Percentiles rank a stretch among this genome's conserved stretches.
Evolutionary conservation across 768 basidiomycete species (phyloP).

Genomic region (Pleurotus cornucopiae): DNA sequence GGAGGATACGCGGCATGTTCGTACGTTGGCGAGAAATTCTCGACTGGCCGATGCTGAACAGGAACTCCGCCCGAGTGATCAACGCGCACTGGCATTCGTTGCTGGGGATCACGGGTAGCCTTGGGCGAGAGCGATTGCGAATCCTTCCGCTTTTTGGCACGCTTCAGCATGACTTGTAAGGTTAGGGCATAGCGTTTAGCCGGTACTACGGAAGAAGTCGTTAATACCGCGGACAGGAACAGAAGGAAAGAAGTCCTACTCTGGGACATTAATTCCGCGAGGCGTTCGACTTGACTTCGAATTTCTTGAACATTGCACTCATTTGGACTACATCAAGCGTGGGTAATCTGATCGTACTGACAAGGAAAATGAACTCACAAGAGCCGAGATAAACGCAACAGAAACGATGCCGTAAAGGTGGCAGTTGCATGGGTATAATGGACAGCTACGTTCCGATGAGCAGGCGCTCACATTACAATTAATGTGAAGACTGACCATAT

Average conservation of each 20-base stretch:
- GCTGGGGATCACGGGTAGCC: slow-evolving; percentile 42
- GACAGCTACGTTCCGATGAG: slow-evolving; percentile 49
- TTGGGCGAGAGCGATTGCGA: slow-evolving; percentile 62
- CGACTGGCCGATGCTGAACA: slow-evolving; percentile 34
- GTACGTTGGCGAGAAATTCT: slow-evolving; percentile 57
- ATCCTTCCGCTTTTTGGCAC: slow-evolving; percentile 57
- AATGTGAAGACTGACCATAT: slow-evolving; percentile 56
- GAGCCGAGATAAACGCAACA: slow-evolving; percentile 79
- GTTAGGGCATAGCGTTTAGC: slow-evolving; percentile 92
- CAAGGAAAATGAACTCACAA: slow-evolving; percentile 52
- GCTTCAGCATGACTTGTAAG: slow-evolving; percentile 84
- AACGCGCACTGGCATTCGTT: slow-evolving; percentile 43
- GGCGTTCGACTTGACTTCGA: slow-evolving; percentile 70
- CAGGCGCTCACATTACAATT: background rate
- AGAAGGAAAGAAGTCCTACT: slow-evolving; percentile 42
- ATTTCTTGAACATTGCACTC: slow-evolving; percentile 78
- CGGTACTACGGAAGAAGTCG: slow-evolving; percentile 53
- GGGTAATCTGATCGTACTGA: background rate
- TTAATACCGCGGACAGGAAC: background rate
- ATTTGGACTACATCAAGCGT: slow-evolving; percentile 54
- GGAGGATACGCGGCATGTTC: slow-evolving; percentile 34
- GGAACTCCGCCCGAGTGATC: slow-evolving; percentile 34
- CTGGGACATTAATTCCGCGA: slow-evolving; percentile 72
- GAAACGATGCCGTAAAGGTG: slow-evolving; percentile 88
- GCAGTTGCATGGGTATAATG: slow-evolving; percentile 90